Evolutionary conservation across 2,329 filamentous ascomycete species (phyloP), one percentile per base, ranked within the genome.

Genomic region (Leptographium wingfieldii): DNA sequence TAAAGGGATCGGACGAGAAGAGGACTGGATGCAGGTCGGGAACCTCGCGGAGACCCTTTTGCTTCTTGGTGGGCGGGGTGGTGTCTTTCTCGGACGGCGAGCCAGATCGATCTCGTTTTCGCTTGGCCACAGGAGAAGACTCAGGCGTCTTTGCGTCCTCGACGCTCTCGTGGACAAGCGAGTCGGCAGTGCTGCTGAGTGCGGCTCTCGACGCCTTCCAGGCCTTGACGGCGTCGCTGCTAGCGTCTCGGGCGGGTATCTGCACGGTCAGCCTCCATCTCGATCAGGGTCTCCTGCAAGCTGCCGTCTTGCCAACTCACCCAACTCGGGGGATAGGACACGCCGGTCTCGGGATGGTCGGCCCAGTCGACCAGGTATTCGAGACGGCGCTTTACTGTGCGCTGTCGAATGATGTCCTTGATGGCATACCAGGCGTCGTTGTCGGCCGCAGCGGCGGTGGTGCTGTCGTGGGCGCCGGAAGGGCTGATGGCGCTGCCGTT

Each of bases 351-450:
- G n/a, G 73, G 69, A 65, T 83, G 70, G 61, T 78, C 75, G 55
- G 73, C 76, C 83, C 83, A 85, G 66, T 83, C 76, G 58, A 85
- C 76, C 3, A 73, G 67, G 64, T 83, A 86, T n/a, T 73, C 63
- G 12, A 67, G 67, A 29, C 66, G 66, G 12, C 71, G 67, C 35
- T 64, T 60, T 25, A 65, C 59, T 5, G 40, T 16, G 61, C 69
- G 73, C 68, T 76, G 73, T 57, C 68, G 68, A 14, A 75, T 59
- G 27, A 76, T 75, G 57, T 69, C 69, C 40, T 68, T 68, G 46
- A 75, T 68, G 22, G 57, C 65, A 57, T 65, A 72, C 63, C 69
- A 70, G 11, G 16, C 27, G 48, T 55, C 59, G 53, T 62, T 11
- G 33, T 6, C 33, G 33, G 33, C 46, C n/a, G 19, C 46, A n/a